Evolutionary conservation across 257 asterid species (phyloP), one percentile per base, ranked within the genome.

Genomic region (Coffea canephora): DNA sequence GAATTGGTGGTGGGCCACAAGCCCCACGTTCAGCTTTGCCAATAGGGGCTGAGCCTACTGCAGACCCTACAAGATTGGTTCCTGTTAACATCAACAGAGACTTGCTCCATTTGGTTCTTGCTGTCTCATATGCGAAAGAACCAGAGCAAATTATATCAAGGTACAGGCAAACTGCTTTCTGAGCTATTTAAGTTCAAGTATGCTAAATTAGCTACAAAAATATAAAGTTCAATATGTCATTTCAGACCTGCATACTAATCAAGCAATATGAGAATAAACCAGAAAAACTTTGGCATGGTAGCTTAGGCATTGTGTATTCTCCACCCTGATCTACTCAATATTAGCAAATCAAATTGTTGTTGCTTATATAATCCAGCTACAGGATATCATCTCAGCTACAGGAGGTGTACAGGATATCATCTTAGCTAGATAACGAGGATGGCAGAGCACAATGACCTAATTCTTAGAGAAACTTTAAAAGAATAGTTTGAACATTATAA

Each of bases 21-120:
- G 99, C 98, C 79, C 98, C 99, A 65, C 97, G 97, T 66, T 96
- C 99, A 80, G 99, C 99, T 89, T 87, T 96, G 79, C 99, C 99
- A 6, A 91, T 86, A 79, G 99, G 99, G 19, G 97, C 99, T 46
- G 98, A 93, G 83, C 99, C 99, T 3, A 86, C 90, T 55, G 93
- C 98, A 5, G 96, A 96, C 70, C 99, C 97, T 68, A 88, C 91
- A 52, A 88, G 98, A 86, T 86, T 94, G 87, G 87, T 82, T 59
- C 91, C 90, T 15, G 97, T 94, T 71, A 89, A 19, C 81, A 82
- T 89, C 80, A 89, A 87, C 84, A 90, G 91, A 74, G 98, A 96
- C 82, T 87, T 96, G 83, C 88, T 90, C 50, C 98, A 94, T 90
- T 89, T 92, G 68, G 97, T 93, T 82, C 88, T 95, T 84, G 99